Percentiles rank a stretch among this genome's conserved stretches.
Conservation (phyloP, 2,329 filamentous ascomycete genomes). For the Helicocarpus griseus region DNA sequence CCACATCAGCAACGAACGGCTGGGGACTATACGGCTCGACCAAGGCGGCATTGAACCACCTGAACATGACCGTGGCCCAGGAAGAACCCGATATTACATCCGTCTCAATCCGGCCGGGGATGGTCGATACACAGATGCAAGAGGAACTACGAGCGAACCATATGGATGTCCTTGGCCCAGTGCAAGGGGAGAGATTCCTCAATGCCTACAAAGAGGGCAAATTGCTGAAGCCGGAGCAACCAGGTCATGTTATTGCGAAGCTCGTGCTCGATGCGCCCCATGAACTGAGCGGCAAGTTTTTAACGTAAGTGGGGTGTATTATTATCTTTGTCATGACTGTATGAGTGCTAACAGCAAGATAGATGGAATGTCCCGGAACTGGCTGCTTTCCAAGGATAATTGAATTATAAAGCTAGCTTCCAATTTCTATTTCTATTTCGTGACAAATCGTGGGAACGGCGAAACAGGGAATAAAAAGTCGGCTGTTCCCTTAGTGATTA, state of each 20-base stretch:
- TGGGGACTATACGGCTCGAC: conserved; percentile 77
- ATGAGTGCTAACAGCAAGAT: conserved; percentile 3
- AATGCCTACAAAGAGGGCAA: conserved; percentile 59
- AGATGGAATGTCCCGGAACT: conserved; percentile 40
- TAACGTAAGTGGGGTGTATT: conserved; percentile 35
- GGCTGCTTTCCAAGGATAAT: conserved; percentile 32
- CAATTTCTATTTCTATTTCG: too few relatives aligned
- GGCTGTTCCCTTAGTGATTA: too few relatives aligned
- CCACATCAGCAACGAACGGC: conserved; percentile 53
- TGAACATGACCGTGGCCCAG: conserved; percentile 59
- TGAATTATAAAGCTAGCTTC: too few relatives aligned
- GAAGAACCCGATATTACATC: conserved; percentile 71
- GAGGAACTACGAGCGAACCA: conserved; percentile 59
- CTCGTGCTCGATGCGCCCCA: conserved; percentile 56
- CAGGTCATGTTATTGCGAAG: conserved; percentile 75
- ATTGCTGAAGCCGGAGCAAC: conserved; percentile 71
- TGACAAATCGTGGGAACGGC: too few relatives aligned
- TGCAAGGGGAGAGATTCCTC: conserved; percentile 55
- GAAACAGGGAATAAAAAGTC: too few relatives aligned
- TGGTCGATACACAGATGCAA: conserved; percentile 87
- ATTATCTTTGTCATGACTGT: too few relatives aligned
- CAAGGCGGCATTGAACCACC: conserved; percentile 75
- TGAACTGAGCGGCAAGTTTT: conserved; percentile 65
- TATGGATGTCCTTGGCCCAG: conserved; percentile 41
- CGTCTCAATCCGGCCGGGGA: conserved; percentile 65